Percentiles rank a stretch among this genome's conserved stretches.
Conservation (phyloP, 108 stramenopile genomes). For the Epipyxis sp. region DNA sequence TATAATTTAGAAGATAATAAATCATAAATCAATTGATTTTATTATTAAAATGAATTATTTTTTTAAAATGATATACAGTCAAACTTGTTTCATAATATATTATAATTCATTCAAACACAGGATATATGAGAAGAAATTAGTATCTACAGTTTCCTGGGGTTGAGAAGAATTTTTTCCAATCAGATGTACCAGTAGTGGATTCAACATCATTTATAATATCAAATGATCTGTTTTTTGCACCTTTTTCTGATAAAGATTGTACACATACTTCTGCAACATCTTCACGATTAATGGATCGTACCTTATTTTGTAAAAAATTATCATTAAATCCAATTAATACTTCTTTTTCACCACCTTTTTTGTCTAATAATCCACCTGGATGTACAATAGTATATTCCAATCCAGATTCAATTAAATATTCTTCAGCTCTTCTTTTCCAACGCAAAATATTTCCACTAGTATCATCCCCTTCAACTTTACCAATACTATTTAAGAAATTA, state of each 20-base stretch:
- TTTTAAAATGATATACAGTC: too few species aligned
- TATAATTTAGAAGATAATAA: too few species aligned
- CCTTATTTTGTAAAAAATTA: conserved; percentile 55
- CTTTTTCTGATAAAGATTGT: conserved; percentile 54
- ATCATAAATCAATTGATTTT: too few species aligned
- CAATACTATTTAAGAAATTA: conserved; percentile 79
- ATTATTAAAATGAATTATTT: too few species aligned
- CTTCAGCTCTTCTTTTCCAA: conserved; percentile 75
- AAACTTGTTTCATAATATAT: too few species aligned
- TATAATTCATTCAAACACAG: too few species aligned
- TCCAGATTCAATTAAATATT: conserved; percentile 62
- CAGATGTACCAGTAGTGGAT: neutral
- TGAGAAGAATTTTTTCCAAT: neutral
- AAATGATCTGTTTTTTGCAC: conserved; percentile 55
- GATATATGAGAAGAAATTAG: neutral
- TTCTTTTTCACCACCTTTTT: conserved; percentile 67
- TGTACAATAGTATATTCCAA: conserved; percentile 79
- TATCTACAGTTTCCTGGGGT: neutral
- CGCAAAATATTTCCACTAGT: conserved; percentile 71
- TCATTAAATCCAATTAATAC: conserved; percentile 73
- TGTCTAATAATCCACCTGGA: conserved; percentile 74
- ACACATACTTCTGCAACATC: conserved; percentile 79
- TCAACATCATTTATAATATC: conserved; percentile 59
- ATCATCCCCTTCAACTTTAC: conserved; percentile 59
- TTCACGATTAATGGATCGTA: conserved; percentile 66